Conservation (phyloP, 495 filamentous ascomycete genomes). For the Aspergillus saccharolyticus region DNA sequence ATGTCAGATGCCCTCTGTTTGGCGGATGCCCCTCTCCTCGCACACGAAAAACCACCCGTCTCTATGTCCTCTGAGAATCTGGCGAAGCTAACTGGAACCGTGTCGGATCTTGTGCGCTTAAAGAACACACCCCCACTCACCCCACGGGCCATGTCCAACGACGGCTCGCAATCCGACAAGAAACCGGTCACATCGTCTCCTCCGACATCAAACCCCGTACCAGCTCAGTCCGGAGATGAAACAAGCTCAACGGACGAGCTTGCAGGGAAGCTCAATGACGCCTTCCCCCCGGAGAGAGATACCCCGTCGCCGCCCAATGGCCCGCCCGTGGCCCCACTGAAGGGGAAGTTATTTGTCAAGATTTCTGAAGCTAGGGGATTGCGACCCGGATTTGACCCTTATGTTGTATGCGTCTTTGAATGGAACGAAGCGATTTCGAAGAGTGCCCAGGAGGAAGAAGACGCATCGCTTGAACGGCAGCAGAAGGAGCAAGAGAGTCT, state of each 20-base stretch:
- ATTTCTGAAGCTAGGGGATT: conserved; percentile 80
- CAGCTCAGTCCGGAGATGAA: conserved; percentile 22
- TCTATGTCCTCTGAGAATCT: conserved; percentile 61
- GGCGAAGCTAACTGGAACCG: conserved; percentile 83
- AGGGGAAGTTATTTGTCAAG: conserved; percentile 84
- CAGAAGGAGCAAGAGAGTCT: conserved; percentile 52
- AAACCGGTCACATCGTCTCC: conserved; percentile 30
- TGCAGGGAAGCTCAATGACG: conserved; percentile 42
- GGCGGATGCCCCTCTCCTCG: conserved; percentile 47
- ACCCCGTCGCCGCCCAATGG: conserved; percentile 35
- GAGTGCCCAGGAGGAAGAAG: conserved; percentile 59
- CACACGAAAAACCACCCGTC: conserved; percentile 46
- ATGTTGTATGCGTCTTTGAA: conserved; percentile 95
- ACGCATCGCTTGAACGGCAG: conserved; percentile 29
- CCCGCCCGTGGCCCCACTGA: conserved; percentile 66
- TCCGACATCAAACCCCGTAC: conserved; percentile 21
- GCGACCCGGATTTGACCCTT: conserved; percentile 77
- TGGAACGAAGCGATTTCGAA: conserved; percentile 93
- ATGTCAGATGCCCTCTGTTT: conserved; percentile 53
- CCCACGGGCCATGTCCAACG: conserved; percentile 75
- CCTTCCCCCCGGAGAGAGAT: conserved; percentile 31
- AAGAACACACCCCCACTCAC: conserved; percentile 91
- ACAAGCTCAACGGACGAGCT: conserved; percentile 37
- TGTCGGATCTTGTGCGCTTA: conserved; percentile 50
- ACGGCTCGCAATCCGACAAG: conserved; percentile 38